phyloP scores from a whole-genome alignment of 2,329 filamentous ascomycete species.

The Intubia oerlemansii region DNA sequence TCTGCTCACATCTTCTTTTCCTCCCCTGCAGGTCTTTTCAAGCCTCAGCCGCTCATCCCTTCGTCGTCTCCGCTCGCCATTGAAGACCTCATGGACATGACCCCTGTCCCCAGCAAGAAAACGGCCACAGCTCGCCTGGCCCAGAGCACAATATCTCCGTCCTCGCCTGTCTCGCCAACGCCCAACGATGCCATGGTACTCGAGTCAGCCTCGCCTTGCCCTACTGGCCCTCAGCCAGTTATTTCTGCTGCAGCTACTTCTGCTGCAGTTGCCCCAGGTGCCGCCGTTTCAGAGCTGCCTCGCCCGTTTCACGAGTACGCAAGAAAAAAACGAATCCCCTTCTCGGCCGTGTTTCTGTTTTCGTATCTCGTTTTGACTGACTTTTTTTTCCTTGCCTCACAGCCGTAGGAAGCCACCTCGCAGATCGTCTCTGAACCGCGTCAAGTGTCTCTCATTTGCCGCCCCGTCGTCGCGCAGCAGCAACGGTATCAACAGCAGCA shows the following conservation, averaged over 20 bases:
- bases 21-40: too few species aligned
- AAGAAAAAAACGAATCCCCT: too few species aligned
- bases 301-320: too few species aligned
- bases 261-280: background rate
- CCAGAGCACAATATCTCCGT: conserved; percentile 25
- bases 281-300: background rate
- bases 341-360: too few species aligned
- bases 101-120: conserved; percentile 82
- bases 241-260: background rate
- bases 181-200: conserved; percentile 26
- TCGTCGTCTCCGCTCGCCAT: conserved; percentile 64
- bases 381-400: too few species aligned
- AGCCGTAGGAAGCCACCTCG: too few species aligned
- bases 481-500: background rate
- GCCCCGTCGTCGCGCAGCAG: background rate
- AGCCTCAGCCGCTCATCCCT: conserved; percentile 56
- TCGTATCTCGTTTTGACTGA: too few species aligned
- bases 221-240: too few species aligned
- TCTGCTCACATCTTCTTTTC: too few species aligned
- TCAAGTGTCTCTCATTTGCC: too few species aligned
- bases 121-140: conserved; percentile 33
- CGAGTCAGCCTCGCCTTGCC: conserved; percentile 31
- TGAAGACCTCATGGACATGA: conserved; percentile 78
- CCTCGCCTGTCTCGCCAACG: conserved; percentile 49
- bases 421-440: too few species aligned